A percentile compares a stretch with the other conserved stretches of the same genome.
Conservation (phyloP, 225 moss, liverwort and hornwort genomes). For the Straminergon stramineum region DNA sequence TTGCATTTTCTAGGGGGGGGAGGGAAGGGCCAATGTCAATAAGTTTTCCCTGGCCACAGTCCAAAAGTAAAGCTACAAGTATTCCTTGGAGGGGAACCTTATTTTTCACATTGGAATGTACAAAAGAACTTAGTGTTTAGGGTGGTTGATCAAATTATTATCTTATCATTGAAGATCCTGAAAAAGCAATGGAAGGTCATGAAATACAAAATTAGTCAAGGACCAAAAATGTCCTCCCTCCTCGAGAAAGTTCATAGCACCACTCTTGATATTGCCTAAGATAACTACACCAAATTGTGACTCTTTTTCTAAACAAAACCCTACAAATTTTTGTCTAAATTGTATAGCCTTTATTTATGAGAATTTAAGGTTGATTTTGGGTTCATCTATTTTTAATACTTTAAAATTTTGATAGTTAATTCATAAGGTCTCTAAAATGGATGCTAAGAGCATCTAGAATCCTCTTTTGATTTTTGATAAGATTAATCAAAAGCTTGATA, state of each 20-base stretch:
- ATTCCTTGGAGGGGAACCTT: fast-evolving
- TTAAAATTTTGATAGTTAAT: background rate
- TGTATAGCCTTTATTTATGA: background rate
- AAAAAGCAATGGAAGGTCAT: too few relatives aligned
- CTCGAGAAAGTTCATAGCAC: background rate
- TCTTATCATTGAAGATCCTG: background rate
- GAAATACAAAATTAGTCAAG: too few relatives aligned
- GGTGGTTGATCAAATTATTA: too few relatives aligned
- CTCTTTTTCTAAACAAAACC: fast-evolving
- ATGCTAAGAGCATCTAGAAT: background rate
- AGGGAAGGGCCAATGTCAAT: fast-evolving
- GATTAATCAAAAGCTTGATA: background rate
- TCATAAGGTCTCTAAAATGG: fast-evolving
- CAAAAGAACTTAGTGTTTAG: background rate
- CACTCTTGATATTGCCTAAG: background rate
- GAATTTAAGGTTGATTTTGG: background rate
- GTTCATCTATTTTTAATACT: fast-evolving
- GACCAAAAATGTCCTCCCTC: background rate
- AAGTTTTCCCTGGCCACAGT: background rate
- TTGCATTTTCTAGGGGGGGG: fast-evolving
- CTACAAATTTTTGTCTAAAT: background rate
- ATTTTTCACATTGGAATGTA: background rate
- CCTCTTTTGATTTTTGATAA: background rate
- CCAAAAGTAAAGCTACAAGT: background rate
- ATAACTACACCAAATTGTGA: background rate